Evolutionary conservation across 805 yeast species (phyloP), one percentile per base, ranked within the genome.

Genomic region (Metschnikowia kunwiensis): DNA sequence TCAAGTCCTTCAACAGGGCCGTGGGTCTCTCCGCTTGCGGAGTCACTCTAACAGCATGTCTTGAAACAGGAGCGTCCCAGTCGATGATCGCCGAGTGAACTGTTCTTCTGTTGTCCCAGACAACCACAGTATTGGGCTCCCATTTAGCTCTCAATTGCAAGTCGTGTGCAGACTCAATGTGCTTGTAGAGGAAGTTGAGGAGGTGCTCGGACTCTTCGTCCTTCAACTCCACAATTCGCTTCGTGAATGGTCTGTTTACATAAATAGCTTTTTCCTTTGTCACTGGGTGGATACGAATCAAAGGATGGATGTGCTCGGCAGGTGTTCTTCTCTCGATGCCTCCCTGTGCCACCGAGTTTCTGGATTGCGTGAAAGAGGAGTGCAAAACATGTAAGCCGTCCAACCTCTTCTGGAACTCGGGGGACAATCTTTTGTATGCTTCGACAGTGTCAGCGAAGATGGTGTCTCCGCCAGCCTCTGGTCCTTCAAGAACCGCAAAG

Each of bases 21-120:
- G 61, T 63, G 2, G 67, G 68, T 47, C 66, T 51, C 39, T 61
- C 68, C 2, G 65, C 67, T 46, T 61, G 65, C 5, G 65, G 65
- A 38, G 65, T 60, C 19, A 62, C 50, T 37, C 68, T 52, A 25
- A 61, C 57, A 5, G 67, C 67, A 26, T 61, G 67, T 46, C 68
- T 54, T 14, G 53, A 46, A n/a, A 54, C 53, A 1, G 67, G 65
- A 6, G 58, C 49, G 34, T 58, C 61, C 62, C 63, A 61, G 46
- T 61, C 68, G 21, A 59, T 48, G 24, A 57, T 52, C 5, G 67
- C 66, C 1, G 65, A 53, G 46, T 63, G 68, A n/a, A 58, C 56
- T 5, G 54, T 46, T 25, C 57, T 49, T 40, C 65, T 49, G 47
- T 63, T 63, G 31, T 61, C 66, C 66, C 67, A 63, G 22, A 60